Conservation (phyloP, 1,139 yeast species). For the Debaryomyces sp. region DNA sequence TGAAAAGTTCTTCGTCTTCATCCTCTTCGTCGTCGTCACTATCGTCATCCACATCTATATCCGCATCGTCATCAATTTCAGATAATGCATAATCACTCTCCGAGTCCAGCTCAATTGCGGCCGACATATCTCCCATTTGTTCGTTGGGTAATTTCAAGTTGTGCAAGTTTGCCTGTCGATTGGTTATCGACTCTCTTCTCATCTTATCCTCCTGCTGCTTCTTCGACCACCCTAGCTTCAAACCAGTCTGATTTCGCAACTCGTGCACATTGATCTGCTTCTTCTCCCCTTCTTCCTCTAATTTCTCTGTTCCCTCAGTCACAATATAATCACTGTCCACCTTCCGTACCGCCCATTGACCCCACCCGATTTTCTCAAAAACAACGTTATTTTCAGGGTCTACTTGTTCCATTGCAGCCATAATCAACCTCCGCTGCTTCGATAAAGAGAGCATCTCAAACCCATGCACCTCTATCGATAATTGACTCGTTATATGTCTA, state of each 20-base stretch:
- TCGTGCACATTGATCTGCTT: conserved; percentile 41
- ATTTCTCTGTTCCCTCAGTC: conserved; percentile 42
- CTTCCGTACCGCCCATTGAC: conserved; percentile 88
- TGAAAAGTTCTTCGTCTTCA: conserved; percentile 30
- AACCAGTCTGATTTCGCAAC: conserved; percentile 41
- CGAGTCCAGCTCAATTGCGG: conserved; percentile 45
- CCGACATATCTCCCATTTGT: conserved; percentile 17
- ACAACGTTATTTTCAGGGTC: conserved; percentile 64
- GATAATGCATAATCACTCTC: conserved; percentile 52
- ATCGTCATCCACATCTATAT: conserved; percentile 11
- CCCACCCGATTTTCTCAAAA: conserved; percentile 97
- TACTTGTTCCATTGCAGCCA: conserved; percentile 76
- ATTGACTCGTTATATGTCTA: conserved; percentile 81
- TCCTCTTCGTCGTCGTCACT: conserved; percentile 12
- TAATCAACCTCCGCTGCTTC: conserved; percentile 86
- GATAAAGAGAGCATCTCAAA: conserved; percentile 81
- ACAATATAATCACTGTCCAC: conserved; percentile 54
- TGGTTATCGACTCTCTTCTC: conserved; percentile 61
- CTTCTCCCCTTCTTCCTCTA: conserved; percentile 23
- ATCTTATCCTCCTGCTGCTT: conserved; percentile 18
- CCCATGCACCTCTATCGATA: conserved; percentile 74
- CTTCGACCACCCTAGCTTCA: conserved; percentile 51
- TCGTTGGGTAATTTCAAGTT: conserved; percentile 49
- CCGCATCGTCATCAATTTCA: conserved; percentile 18
- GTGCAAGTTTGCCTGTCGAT: conserved; percentile 47